Percentiles rank a stretch among this genome's conserved stretches.
These are phyloP conservation scores for Curvularia spicifera DNA, from an alignment of 2,329 filamentous ascomycete genomes.

Conservation along the genomic window DNA sequence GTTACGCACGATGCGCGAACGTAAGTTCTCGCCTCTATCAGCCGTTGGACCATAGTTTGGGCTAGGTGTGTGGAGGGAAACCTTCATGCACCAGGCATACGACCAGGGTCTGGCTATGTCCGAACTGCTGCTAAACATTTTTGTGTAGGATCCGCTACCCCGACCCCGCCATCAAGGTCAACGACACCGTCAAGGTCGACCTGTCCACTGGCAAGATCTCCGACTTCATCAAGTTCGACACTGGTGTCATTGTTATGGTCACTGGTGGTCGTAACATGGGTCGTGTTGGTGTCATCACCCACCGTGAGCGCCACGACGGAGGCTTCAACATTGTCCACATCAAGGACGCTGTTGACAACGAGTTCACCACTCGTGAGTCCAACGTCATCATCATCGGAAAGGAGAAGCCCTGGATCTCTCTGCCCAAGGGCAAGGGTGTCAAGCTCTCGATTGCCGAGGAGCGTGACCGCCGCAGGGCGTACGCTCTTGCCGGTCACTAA, in stretches of 20 bases:
- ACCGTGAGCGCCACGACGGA: conserved; percentile 99
- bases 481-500: conserved; percentile 61
- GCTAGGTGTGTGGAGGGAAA: conserved; percentile 44
- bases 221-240: conserved; percentile 99
- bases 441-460: conserved; percentile 97
- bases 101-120: conserved; percentile 88
- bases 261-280: conserved; percentile 99
- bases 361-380: conserved; percentile 97
- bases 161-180: conserved; percentile 98
- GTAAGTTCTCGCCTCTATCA: conserved; percentile 99
- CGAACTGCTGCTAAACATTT: conserved; percentile 48
- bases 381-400: conserved; percentile 99
- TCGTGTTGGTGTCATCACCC: conserved; percentile 99
- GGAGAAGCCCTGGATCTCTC: conserved; percentile 99
- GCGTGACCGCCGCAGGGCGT: conserved; percentile 92
- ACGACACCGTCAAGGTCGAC: conserved; percentile 99
- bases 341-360: conserved; percentile 99
- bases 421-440: conserved; percentile 99
- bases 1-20: conserved; percentile 99
- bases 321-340: conserved; percentile 99
- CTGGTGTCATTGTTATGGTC: conserved; percentile 96
- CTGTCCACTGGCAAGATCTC: conserved; percentile 95
- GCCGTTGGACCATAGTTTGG: conserved; percentile 79
- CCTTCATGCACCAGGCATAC: conserved; percentile 87
- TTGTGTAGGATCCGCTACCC: conserved; percentile 92